Base-by-base conservation (phyloP, 129 eudicot genomes). In the Sambucus nigra region DNA sequence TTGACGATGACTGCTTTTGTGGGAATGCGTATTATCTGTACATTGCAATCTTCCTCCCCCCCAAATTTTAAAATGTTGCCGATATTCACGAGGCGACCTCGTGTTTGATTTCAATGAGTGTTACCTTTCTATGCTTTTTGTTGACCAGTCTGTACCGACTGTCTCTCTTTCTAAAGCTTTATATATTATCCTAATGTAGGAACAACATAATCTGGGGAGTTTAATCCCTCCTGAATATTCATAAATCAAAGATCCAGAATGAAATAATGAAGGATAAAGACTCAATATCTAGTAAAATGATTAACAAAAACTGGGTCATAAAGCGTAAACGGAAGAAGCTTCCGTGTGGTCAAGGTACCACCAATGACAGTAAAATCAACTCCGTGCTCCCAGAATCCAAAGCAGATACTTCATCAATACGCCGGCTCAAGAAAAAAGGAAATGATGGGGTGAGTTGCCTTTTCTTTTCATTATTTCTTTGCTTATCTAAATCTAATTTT, bases 281-380 rank as follows among this genome's bases (percentile, higher is more conserved):
- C 60, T 51, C 70, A 47, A 66, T 65, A 63, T 61, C 65, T 25
- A 69, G 77, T 59, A 70, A 57, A 29, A 72, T 78, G 55, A 60
- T 89, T 45, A 79, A 73, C 57, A 66, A 82, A 64, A 73, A 85
- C 55, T 89, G 98, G 95, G 76, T 76, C 28, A 53, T 78, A 57
- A 89, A 84, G 67, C 83, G 94, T 21, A 89, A 85, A 60, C 73
- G 94, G 32, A 62, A 79, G 72, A 81, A 72, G 64, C 67, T 69
- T 69, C 79, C 88, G 16, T 39, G 64, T 60, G 76, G 86, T 53
- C 61, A 70, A 40, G 82, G 66, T 51, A 70, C 67, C 51, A 69
- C 83, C 47, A 67, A 35, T 21, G 76, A 65, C 57, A 68, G 54
- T 57, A 73, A 73, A 53, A 60, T 61, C n/a, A 66, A 46, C 25